Evolutionary conservation across 2,329 filamentous ascomycete species (phyloP).

Genomic region (Stromatinia cepivora): DNA sequence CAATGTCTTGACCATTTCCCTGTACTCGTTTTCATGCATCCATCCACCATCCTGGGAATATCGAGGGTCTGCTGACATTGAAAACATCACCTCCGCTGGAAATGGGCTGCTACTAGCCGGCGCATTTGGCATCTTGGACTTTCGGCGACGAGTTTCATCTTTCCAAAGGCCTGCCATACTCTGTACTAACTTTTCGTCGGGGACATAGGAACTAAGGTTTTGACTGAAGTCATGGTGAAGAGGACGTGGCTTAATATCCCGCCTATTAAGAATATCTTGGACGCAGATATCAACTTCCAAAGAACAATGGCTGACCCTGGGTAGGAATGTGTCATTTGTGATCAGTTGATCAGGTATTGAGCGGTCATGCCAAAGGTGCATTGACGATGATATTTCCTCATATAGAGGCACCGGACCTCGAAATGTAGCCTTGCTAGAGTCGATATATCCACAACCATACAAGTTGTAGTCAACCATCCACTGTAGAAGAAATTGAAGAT

Average conservation of each 20-base stretch:
- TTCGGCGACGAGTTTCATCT: slow-evolving; percentile 80
- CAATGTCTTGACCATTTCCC: slow-evolving; percentile 62
- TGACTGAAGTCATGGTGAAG: slow-evolving; percentile 90
- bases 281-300: slow-evolving; percentile 89
- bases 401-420: slow-evolving; percentile 72
- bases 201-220: slow-evolving; percentile 59
- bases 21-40: slow-evolving; percentile 89
- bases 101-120: slow-evolving; percentile 73
- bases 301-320: slow-evolving; percentile 81
- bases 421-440: slow-evolving; percentile 70
- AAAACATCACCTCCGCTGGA: slow-evolving; percentile 75
- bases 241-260: slow-evolving; percentile 69
- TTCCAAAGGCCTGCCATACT: slow-evolving; percentile 95
- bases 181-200: slow-evolving; percentile 79
- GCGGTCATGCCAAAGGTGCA: slow-evolving; percentile 77
- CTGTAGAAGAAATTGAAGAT: slow-evolving; percentile 87
- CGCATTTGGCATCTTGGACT: slow-evolving; percentile 64
- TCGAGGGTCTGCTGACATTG: slow-evolving; percentile 83
- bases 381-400: slow-evolving; percentile 57
- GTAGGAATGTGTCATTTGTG: slow-evolving; percentile 63
- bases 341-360: slow-evolving; percentile 63
- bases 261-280: slow-evolving; percentile 82
- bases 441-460: slow-evolving; percentile 87
- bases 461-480: slow-evolving; percentile 99
- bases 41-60: slow-evolving; percentile 74